These are phyloP conservation scores for Apiotrichum montevideense DNA, from an alignment of 1,284 basidiomycete genomes.

Conservation along the genomic window DNA sequence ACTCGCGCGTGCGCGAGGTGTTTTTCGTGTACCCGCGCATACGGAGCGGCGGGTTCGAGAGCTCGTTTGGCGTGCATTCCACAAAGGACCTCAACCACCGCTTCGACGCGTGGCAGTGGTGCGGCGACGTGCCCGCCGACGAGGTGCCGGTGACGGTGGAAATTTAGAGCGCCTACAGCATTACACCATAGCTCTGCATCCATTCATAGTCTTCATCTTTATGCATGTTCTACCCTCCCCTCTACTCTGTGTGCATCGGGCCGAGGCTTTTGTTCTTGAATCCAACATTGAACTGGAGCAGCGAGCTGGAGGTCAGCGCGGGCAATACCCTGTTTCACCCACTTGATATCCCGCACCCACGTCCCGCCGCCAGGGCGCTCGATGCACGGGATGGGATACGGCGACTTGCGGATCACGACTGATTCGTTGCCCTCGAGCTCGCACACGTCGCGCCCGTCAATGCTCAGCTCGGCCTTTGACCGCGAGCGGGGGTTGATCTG, in stretches of 20 bases:
- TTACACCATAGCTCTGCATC: background rate
- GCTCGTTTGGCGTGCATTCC: constrained; percentile 59
- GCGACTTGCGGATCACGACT: constrained; percentile 76
- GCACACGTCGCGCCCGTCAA: constrained; percentile 83
- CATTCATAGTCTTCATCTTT: background rate
- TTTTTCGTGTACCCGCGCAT: constrained; percentile 68
- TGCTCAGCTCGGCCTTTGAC: constrained; percentile 78
- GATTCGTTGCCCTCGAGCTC: constrained; percentile 75
- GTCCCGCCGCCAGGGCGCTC: constrained; percentile 80
- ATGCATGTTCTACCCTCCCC: background rate
- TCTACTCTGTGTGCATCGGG: background rate
- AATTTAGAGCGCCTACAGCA: constrained; percentile 1
- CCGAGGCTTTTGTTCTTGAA: constrained; percentile 68
- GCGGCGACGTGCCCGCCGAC: constrained; percentile 24
- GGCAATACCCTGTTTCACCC: constrained; percentile 10
- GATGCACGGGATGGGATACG: constrained; percentile 87
- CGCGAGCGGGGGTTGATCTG: constrained; percentile 81
- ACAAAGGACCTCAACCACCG: constrained; percentile 77
- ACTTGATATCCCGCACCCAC: constrained; percentile 94
- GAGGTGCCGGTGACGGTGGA: constrained; percentile 13
- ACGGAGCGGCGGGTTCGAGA: constrained; percentile 45
- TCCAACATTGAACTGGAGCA: constrained; percentile 84
- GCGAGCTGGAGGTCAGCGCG: constrained; percentile 48
- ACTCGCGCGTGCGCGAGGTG: constrained; percentile 80
- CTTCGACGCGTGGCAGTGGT: constrained; percentile 56